Evolutionary conservation across 148 eudicot species (phyloP).

Genomic region (Rhododendron vialii): DNA sequence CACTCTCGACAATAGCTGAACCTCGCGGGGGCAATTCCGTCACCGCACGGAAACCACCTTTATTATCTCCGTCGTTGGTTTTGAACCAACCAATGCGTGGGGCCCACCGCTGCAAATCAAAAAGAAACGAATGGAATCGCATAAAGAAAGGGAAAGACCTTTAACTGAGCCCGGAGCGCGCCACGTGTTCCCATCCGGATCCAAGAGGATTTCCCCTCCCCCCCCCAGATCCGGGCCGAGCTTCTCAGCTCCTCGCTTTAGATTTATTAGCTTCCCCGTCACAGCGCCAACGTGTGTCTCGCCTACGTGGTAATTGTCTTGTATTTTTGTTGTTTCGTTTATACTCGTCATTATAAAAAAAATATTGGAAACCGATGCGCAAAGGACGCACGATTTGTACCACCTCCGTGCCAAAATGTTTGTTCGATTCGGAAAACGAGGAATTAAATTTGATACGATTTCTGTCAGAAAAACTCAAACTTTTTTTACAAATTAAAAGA

Average conservation of each 20-base stretch:
- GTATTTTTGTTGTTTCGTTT: not conserved
- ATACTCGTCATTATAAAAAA: no score
- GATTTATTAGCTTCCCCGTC: slow-evolving; percentile 40
- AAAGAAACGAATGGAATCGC: not conserved
- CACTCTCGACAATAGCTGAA: not conserved
- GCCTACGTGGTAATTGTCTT: not conserved
- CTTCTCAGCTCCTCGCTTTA: slow-evolving; percentile 27
- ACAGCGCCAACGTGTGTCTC: slow-evolving; percentile 7
- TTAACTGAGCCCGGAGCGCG: slow-evolving; percentile 29
- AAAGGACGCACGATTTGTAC: no score
- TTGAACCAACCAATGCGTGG: not conserved
- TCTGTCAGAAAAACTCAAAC: no score
- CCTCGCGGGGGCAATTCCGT: not conserved
- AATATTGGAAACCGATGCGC: no score
- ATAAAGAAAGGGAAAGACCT: slow-evolving; percentile 12
- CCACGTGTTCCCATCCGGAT: slow-evolving; percentile 61
- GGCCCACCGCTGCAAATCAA: not conserved
- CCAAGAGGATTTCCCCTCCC: slow-evolving; percentile 4
- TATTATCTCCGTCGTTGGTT: not conserved
- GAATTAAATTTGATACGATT: no score
- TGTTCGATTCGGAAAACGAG: no score
- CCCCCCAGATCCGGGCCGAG: slow-evolving; percentile 28
- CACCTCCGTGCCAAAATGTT: no score
- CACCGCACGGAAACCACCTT: not conserved
- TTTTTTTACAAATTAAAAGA: no score